Evolutionary conservation across 768 basidiomycete genomes (phyloP).

Genomic region (Epithele typhae): DNA sequence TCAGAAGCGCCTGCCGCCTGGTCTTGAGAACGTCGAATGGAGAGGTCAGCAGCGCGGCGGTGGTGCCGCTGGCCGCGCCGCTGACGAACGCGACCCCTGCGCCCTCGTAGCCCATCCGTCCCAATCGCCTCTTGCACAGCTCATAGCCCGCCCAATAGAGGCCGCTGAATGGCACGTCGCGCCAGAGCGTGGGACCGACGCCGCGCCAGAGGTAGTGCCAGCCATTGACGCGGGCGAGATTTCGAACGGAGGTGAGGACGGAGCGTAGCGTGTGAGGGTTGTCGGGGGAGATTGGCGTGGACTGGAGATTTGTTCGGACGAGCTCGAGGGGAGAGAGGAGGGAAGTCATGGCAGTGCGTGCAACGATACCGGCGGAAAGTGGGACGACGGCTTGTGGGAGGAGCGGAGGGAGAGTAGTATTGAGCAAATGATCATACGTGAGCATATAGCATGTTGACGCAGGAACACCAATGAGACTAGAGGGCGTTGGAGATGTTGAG

Average conservation of each 20-base stretch:
- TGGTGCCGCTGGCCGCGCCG: slow-evolving; percentile 84
- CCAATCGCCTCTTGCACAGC: slow-evolving; percentile 62
- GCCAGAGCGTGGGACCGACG: slow-evolving; percentile 88
- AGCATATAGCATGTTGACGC: slow-evolving; percentile 93
- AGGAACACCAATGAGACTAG: slow-evolving; percentile 85
- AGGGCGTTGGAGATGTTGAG: slow-evolving; percentile 6
- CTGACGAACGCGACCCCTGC: slow-evolving; percentile 78
- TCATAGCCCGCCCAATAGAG: slow-evolving; percentile 98
- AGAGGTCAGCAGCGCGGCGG: slow-evolving; percentile 83
- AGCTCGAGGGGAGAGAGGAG: slow-evolving; percentile 87
- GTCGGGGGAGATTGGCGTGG: slow-evolving; percentile 67
- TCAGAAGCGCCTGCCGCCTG: slow-evolving; percentile 78
- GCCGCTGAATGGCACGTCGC: slow-evolving; percentile 96
- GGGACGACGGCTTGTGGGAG: slow-evolving; percentile 56
- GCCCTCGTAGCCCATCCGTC: slow-evolving; percentile 49
- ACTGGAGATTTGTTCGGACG: slow-evolving; percentile 89
- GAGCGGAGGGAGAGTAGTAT: slow-evolving; percentile 55
- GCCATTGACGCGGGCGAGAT: slow-evolving; percentile 60
- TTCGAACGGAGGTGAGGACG: slow-evolving; percentile 59
- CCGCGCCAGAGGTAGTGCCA: slow-evolving; percentile 81
- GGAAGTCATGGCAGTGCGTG: slow-evolving; percentile 75
- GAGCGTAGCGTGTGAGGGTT: slow-evolving; percentile 76
- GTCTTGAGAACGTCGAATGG: slow-evolving; percentile 98
- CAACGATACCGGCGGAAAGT: slow-evolving; percentile 76
- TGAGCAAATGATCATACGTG: slow-evolving; percentile 85